These are phyloP conservation scores for Talaromyces trachyspermus DNA, from an alignment of 495 filamentous ascomycete species.

Conservation along the genomic window DNA sequence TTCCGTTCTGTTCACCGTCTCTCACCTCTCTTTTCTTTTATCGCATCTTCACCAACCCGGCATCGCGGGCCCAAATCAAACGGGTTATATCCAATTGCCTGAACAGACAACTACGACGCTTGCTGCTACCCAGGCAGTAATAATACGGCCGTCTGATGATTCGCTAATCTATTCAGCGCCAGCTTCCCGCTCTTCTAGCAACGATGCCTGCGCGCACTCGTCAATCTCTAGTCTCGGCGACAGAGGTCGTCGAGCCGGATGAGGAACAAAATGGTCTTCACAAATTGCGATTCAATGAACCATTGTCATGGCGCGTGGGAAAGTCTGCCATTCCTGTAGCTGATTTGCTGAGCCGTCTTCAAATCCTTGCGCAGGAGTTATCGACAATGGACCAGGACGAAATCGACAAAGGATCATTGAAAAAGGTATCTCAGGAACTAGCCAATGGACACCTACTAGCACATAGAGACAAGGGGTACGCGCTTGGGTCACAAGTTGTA, in stretches of 20 bases:
- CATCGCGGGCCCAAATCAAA: too few relatives aligned
- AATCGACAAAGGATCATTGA: slow-evolving; percentile 69
- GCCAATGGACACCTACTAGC: slow-evolving; percentile 70
- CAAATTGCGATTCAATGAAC: slow-evolving; percentile 63
- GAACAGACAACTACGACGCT: too few relatives aligned
- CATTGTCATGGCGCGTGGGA: slow-evolving; percentile 86
- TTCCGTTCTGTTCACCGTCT: not conserved
- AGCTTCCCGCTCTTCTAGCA: slow-evolving; percentile 8
- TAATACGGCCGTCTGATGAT: slow-evolving; percentile 5
- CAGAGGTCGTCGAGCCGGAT: slow-evolving; percentile 28
- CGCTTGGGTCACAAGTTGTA: slow-evolving; percentile 79
- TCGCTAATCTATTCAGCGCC: slow-evolving; percentile 5
- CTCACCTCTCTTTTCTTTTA: too few relatives aligned
- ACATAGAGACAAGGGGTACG: slow-evolving; percentile 93
- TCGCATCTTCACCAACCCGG: not conserved
- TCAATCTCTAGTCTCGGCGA: slow-evolving; percentile 30
- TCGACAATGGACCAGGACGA: slow-evolving; percentile 82
- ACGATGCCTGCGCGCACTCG: slow-evolving; percentile 46
- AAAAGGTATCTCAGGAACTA: slow-evolving; percentile 80
- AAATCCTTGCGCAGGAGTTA: slow-evolving; percentile 75
- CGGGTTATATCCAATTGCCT: too few relatives aligned
- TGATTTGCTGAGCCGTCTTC: slow-evolving; percentile 73
- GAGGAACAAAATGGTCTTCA: slow-evolving; percentile 29
- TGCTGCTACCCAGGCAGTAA: not conserved
- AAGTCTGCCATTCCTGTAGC: slow-evolving; percentile 73